Base-by-base conservation (phyloP, 208 protist species). In the Entamoeba dispar region DNA sequence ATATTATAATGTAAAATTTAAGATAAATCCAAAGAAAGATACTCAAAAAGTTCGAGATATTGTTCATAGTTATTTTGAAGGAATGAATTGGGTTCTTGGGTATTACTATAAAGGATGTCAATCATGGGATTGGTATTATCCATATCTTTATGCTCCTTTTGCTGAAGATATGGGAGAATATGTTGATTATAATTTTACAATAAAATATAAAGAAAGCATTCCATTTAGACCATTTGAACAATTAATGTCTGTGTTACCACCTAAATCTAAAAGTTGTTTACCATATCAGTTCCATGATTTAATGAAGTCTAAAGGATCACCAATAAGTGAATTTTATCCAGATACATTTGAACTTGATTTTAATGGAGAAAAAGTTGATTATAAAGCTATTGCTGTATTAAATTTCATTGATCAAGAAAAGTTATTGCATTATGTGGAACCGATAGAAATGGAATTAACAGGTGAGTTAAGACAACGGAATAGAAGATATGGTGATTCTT, bases 21-120 rank as follows among this genome's bases (percentile, higher is more conserved):
- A 92, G 22, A 51, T 92, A 43, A 51, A 49, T 49, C 52, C n/a
- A 43, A 31, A 3, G 12, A 49, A 93, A 22, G 31, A 47, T 19
- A 91, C 93, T 91, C 31, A 91, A 94, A 27, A 57, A 94, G n/a
- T 52, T 38, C 5, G 2, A 50, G 3, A 77, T 43, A 96, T 98
- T 91, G 97, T 96, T 50, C 93, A 95, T 47, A 95, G 96, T 93
- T 99, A 99, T 96, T 94, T 98, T 57, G 96, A 98, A 92, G 98
- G 98, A 34, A 95, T 99, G 57, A 96, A 96, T 93, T 99, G 98
- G 98, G 98, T 99, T n/a, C 96, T 99, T 94, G 94, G 95, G 17
- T 99, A 99, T 96, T 99, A 99, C 95, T 99, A 98, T 93, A 95
- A 97, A 57, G 98, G 98, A 17, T 98, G 97, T 94, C 96, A 97